A percentile compares a stretch with the other conserved stretches of the same genome.
These are phyloP conservation scores for Saccharomycopsis phalli DNA, from an alignment of 1,139 yeast species.

Conservation along the genomic window DNA sequence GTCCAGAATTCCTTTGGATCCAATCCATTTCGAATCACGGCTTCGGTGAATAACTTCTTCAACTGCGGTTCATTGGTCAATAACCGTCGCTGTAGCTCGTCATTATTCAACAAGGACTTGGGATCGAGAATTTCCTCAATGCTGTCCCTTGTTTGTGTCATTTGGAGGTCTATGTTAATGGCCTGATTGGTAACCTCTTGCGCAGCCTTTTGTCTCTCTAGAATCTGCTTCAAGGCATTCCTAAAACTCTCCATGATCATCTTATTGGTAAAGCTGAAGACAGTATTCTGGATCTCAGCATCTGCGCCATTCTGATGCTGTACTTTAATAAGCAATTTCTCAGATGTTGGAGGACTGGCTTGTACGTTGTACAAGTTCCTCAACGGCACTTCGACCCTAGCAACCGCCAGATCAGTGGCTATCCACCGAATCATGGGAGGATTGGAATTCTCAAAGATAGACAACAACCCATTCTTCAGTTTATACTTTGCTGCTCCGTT, in stretches of 20 bases:
- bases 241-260: constrained; percentile 71
- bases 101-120: constrained; percentile 51
- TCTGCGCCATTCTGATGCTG: constrained; percentile 34
- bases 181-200: constrained; percentile 27
- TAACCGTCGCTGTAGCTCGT: constrained; percentile 69
- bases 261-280: constrained; percentile 59
- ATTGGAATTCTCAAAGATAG: constrained; percentile 53
- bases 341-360: constrained; percentile 65
- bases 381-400: constrained; percentile 39
- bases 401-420: constrained; percentile 49
- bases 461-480: constrained; percentile 59
- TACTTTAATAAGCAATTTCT: constrained; percentile 61
- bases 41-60: constrained; percentile 72
- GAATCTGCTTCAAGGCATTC: constrained; percentile 58
- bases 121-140: constrained; percentile 38
- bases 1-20: constrained; percentile 86
- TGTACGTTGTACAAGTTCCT: constrained; percentile 52
- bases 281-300: constrained; percentile 37
- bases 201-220: constrained; percentile 58
- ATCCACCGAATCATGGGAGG: constrained; percentile 65
- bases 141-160: constrained; percentile 17
- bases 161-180: constrained; percentile 22
- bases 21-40: constrained; percentile 72
- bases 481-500: constrained; percentile 60
- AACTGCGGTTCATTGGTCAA: constrained; percentile 63